These are phyloP conservation scores for Drosera spatulata DNA, from an alignment of 179 eudicot species.

Conservation along the genomic window DNA sequence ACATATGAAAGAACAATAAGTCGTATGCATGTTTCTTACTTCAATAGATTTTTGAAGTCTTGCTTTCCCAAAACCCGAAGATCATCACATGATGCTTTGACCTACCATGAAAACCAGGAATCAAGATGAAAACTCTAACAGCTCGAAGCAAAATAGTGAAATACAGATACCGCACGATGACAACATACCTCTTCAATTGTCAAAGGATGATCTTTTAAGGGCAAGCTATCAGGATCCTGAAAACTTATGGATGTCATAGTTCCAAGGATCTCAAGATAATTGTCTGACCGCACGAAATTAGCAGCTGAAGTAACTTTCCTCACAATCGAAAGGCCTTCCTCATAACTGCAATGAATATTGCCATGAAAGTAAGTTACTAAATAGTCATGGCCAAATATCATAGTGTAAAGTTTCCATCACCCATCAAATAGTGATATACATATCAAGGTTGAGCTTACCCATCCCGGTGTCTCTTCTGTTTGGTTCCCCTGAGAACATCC, in stretches of 20 bases:
- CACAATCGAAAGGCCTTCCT: constrained; percentile 53
- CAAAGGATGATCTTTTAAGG: constrained; percentile 52
- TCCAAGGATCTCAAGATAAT: constrained; percentile 72
- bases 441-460: constrained; percentile 33
- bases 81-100: constrained; percentile 75
- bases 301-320: constrained; percentile 68
- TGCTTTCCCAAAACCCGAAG: constrained; percentile 79
- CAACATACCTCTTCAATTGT: constrained; percentile 76
- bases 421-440: background rate
- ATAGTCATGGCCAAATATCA: no score
- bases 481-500: constrained; percentile 59
- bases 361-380: background rate
- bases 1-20: background rate
- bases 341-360: constrained; percentile 40
- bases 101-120: constrained; percentile 22
- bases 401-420: background rate
- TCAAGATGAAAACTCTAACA: background rate
- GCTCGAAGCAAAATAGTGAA: background rate
- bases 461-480: constrained; percentile 76
- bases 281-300: constrained; percentile 68
- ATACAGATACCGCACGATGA: constrained; percentile 1
- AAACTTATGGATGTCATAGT: constrained; percentile 60
- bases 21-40: constrained; percentile 33
- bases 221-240: constrained; percentile 42
- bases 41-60: constrained; percentile 85